Evolutionary conservation across 2,329 filamentous ascomycete species (phyloP).

Genomic region (Intubia oerlemansii): DNA sequence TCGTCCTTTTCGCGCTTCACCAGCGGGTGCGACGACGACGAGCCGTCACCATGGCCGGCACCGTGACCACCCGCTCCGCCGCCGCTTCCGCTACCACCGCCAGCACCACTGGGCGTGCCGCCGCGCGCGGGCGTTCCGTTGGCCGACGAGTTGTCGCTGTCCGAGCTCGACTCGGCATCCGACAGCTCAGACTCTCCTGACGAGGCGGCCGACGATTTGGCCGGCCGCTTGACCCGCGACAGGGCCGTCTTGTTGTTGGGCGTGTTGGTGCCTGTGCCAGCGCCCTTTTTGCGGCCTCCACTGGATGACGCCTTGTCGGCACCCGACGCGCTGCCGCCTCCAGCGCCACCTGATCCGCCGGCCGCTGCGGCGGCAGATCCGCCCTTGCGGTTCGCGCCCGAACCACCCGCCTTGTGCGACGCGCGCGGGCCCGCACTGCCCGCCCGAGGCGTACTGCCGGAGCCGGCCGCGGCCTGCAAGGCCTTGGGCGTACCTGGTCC

Average conservation of each 20-base stretch:
- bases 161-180: conserved; percentile 35
- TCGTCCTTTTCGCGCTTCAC: conserved; percentile 4
- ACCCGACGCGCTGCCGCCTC: conserved; percentile 6
- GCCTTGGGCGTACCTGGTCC: conserved; percentile 41
- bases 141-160: conserved; percentile 25
- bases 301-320: conserved; percentile 11
- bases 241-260: conserved; percentile 33
- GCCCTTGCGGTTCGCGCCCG: conserved; percentile 21
- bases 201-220: conserved; percentile 35
- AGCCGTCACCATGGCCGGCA: neutral
- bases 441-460: conserved; percentile 15
- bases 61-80: conserved; percentile 1
- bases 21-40: neutral
- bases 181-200: conserved; percentile 44
- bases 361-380: too few species aligned
- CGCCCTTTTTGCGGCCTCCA: conserved; percentile 24
- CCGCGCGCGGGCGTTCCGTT: conserved; percentile 17
- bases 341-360: conserved; percentile 11
- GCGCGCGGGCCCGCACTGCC: conserved; percentile 39
- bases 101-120: conserved; percentile 8
- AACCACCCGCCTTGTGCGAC: conserved; percentile 21
- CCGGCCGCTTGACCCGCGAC: conserved; percentile 38
- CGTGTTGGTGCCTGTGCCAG: conserved; percentile 12
- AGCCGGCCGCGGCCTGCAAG: conserved; percentile 10
- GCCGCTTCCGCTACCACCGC: conserved; percentile 1